Evolutionary conservation across 495 filamentous ascomycete genomes (phyloP).

Genomic region (Daldinia loculata): DNA sequence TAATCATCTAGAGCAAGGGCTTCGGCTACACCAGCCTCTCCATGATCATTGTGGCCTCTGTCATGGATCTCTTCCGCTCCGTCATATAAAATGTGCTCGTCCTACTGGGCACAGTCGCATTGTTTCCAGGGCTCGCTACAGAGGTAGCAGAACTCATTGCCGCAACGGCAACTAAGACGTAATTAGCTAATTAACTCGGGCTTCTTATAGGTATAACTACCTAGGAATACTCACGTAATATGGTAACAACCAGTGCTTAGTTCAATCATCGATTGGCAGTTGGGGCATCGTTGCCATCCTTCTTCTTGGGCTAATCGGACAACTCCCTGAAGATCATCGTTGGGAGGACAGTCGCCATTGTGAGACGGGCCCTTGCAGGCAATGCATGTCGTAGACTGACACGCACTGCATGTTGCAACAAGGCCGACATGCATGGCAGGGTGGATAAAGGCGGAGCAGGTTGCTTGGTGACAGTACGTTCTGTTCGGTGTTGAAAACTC

Average conservation of each 20-base stretch:
- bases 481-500: conserved; percentile 56
- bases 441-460: conserved; percentile 60
- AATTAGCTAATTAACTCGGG: background rate
- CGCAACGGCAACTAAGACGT: conserved; percentile 59
- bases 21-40: background rate
- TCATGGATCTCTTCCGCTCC: background rate
- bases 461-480: conserved; percentile 57
- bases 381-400: conserved; percentile 52
- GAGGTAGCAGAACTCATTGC: conserved; percentile 66
- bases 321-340: conserved; percentile 68
- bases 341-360: conserved; percentile 69
- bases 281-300: conserved; percentile 77
- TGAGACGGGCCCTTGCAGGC: conserved; percentile 58
- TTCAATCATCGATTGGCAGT: conserved; percentile 75
- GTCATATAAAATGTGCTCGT: background rate
- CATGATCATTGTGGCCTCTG: background rate
- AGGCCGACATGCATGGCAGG: conserved; percentile 39
- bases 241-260: conserved; percentile 79
- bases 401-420: conserved; percentile 53
- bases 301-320: conserved; percentile 69
- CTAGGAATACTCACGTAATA: conserved; percentile 66
- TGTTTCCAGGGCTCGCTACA: conserved; percentile 42
- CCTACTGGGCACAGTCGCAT: background rate
- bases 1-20: background rate
- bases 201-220: background rate